phyloP scores from a whole-genome alignment of 2,329 filamentous ascomycete genomes.

The Rugonectria rugulosa region DNA sequence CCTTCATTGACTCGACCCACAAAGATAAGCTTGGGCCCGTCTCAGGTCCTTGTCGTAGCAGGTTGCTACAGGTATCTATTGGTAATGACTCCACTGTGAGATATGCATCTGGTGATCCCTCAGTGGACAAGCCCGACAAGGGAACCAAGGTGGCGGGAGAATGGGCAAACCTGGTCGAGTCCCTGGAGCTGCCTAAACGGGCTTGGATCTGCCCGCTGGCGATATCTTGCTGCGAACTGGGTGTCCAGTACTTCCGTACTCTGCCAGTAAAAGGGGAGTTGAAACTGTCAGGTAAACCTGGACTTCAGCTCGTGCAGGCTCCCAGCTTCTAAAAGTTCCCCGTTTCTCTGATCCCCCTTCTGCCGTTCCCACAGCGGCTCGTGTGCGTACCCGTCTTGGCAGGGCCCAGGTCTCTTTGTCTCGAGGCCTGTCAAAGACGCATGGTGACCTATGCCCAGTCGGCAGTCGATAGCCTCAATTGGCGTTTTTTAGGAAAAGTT shows the following conservation, averaged over 20 bases:
- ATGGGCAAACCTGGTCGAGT: no score
- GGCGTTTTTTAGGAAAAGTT: neutral
- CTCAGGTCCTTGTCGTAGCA: conserved; percentile 5
- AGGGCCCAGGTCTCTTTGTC: neutral
- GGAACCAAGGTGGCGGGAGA: neutral
- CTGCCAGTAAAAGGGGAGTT: neutral
- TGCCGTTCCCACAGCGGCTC: conserved; percentile 6
- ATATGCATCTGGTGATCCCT: conserved; percentile 2
- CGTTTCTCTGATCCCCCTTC: neutral
- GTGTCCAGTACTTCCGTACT: no score
- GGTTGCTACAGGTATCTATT: conserved; percentile 13
- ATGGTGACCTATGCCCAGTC: conserved; percentile 13
- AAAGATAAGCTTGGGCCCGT: conserved; percentile 16
- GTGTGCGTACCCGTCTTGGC: conserved; percentile 13
- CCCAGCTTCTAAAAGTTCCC: no score
- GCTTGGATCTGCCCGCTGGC: neutral
- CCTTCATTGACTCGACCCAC: neutral
- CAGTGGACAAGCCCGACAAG: neutral
- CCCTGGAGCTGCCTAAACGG: conserved; percentile 13
- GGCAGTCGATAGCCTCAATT: neutral
- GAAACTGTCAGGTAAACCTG: no score
- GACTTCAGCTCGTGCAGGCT: no score
- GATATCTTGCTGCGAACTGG: neutral
- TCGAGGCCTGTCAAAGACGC: conserved; percentile 7
- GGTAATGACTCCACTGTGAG: conserved; percentile 17